Evolutionary conservation across 306 rosid genomes (phyloP), one percentile per base, ranked within the genome.

Genomic region (Argentina anserina): DNA sequence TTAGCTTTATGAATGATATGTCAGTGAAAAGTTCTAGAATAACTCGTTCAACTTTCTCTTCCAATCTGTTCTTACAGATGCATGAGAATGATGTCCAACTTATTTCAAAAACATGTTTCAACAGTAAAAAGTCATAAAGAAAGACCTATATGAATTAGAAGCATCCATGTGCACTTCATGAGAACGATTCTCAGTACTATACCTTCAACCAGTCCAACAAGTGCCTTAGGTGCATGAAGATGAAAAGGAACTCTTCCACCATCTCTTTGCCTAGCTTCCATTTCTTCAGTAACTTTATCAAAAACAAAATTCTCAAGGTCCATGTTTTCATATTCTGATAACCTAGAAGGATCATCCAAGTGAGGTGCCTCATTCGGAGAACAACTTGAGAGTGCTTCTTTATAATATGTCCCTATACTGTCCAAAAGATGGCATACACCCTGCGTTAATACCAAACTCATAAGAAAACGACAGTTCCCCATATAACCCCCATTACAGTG

Each of bases 291-390:
- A 63, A 94, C 97, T 86, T 94, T 91, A 26, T 87, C 91, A 68
- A 84, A 91, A 65, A 89, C 94, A 75, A 91, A 81, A 80, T 86
- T 94, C 83, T 94, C 98, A 75, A 94, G 78, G 81, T 94, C 98
- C 97, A 90, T 94, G 80, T 88, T 94, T 81, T 89, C 95, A 78
- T 91, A 85, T 75, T 88, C 96, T 46, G 93, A 82, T n/a, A n/a
- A n/a, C n/a, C n/a, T n/a, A n/a, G n/a, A n/a, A n/a, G n/a, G n/a
- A n/a, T n/a, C n/a, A 79, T 89, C 92, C 71, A 90, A 81, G 61
- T 84, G 83, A 13, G 89, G 84, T 60, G 81, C 85, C 70, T 84
- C 96, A 74, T 84, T 87, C 31, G 84, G 71, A 77, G 91, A 82
- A 79, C 87, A 83, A 72, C 79, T 84, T 67, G 93, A 79, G 46